These are phyloP conservation scores for Boletus semigastroideus DNA, from an alignment of 1,284 basidiomycete genomes.

Conservation along the genomic window DNA sequence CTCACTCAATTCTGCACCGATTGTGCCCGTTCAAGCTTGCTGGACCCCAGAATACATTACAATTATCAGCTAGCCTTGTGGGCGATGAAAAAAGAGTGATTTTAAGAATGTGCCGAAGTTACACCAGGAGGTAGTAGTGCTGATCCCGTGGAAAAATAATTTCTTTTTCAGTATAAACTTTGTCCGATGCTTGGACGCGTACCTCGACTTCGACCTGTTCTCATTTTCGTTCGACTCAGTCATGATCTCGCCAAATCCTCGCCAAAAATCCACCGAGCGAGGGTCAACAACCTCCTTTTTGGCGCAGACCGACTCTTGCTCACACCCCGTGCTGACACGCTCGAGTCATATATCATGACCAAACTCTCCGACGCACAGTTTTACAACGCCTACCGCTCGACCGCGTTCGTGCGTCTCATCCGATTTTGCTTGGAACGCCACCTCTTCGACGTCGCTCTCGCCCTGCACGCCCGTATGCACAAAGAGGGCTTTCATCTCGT, in stretches of 20 bases:
- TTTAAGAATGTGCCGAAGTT: no score
- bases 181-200: no score
- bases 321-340: slow-evolving; percentile 19
- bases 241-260: neutral
- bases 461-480: slow-evolving; percentile 44
- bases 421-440: slow-evolving; percentile 29
- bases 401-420: slow-evolving; percentile 28
- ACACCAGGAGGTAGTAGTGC: no score
- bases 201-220: no score
- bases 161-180: no score
- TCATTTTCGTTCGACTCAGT: neutral
- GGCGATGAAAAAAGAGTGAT: no score
- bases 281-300: slow-evolving; percentile 28
- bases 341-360: slow-evolving; percentile 22
- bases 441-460: slow-evolving; percentile 37
- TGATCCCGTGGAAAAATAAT: no score
- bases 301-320: slow-evolving; percentile 30
- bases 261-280: slow-evolving; percentile 22
- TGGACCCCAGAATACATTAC: no score
- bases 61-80: no score
- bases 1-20: no score
- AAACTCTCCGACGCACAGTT: slow-evolving; percentile 28
- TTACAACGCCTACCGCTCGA: slow-evolving; percentile 28
- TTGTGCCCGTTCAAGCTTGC: no score
- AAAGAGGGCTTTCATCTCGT: slow-evolving; percentile 40